phyloP scores from a whole-genome alignment of 495 filamentous ascomycete species.

The Cudoniella acicularis region DNA sequence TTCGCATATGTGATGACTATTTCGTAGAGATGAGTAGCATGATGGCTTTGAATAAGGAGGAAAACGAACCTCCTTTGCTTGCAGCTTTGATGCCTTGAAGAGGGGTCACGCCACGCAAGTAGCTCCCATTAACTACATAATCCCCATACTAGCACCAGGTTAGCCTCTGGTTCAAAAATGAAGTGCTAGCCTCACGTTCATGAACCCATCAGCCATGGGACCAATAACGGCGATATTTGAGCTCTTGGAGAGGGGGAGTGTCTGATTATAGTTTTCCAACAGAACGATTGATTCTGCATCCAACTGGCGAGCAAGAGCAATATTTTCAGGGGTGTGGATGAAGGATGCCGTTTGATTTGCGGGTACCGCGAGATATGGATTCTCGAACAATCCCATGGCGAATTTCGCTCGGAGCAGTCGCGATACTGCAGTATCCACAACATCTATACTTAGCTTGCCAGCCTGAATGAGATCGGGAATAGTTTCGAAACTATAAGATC shows the following conservation, averaged over 20 bases:
- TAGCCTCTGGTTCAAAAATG: neutral
- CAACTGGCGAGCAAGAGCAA: conserved; percentile 54
- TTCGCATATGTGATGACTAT: conserved; percentile 58
- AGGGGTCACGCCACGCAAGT: conserved; percentile 61
- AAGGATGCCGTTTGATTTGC: conserved; percentile 46
- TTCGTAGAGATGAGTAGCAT: conserved; percentile 27
- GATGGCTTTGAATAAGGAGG: no score
- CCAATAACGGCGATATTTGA: conserved; percentile 68
- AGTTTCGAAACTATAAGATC: conserved; percentile 62
- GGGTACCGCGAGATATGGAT: conserved; percentile 54
- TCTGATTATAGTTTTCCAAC: conserved; percentile 60
- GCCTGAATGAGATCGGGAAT: conserved; percentile 60
- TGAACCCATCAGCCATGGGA: conserved; percentile 66
- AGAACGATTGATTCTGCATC: conserved; percentile 68
- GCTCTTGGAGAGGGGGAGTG: conserved; percentile 56
- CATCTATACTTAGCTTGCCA: conserved; percentile 48
- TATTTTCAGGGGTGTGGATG: conserved; percentile 53
- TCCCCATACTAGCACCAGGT: conserved; percentile 52
- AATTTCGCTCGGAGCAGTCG: conserved; percentile 62
- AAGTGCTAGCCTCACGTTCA: conserved; percentile 64
- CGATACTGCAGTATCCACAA: conserved; percentile 62
- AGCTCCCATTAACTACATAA: conserved; percentile 59
- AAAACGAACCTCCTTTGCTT: conserved; percentile 40
- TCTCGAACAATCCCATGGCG: conserved; percentile 63
- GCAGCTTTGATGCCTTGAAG: conserved; percentile 61